phyloP scores from a whole-genome alignment of 2,329 filamentous ascomycete species.

The Clonostachys chloroleuca region DNA sequence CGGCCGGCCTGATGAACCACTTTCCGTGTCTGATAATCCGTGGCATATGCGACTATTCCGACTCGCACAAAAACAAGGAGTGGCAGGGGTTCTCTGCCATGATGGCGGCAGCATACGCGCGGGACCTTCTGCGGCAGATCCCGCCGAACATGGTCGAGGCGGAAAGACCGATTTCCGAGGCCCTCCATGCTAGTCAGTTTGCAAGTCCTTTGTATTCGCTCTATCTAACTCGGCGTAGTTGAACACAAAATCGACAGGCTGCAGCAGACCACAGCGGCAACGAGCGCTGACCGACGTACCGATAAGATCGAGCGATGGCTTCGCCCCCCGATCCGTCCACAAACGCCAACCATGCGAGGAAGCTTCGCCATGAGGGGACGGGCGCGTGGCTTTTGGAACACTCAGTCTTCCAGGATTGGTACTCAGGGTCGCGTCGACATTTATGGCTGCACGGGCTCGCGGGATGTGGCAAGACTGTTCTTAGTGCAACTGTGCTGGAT shows the following conservation, averaged over 20 bases:
- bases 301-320: background rate
- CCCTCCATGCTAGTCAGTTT: background rate
- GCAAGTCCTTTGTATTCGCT: background rate
- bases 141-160: background rate
- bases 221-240: background rate
- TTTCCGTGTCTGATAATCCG: slow-evolving; percentile 19
- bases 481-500: slow-evolving; percentile 1
- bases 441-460: slow-evolving; percentile 1
- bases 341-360: slow-evolving; percentile 1
- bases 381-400: slow-evolving; percentile 1
- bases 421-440: background rate
- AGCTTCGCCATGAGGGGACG: background rate
- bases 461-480: slow-evolving; percentile 2
- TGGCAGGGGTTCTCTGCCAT: slow-evolving; percentile 17
- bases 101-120: slow-evolving; percentile 15
- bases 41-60: slow-evolving; percentile 24
- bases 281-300: background rate
- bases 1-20: slow-evolving; percentile 6
- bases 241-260: background rate
- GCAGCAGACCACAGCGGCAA: background rate
- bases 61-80: slow-evolving; percentile 16
- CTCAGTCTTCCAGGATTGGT: background rate
- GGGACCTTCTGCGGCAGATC: slow-evolving; percentile 6
- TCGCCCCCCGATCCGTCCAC: background rate
- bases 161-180: slow-evolving; percentile 1